A percentile compares a stretch with the other conserved stretches of the same genome.
phyloP scores from a whole-genome alignment of 2,329 filamentous ascomycete species.

The Tolypocladium endophyticum region DNA sequence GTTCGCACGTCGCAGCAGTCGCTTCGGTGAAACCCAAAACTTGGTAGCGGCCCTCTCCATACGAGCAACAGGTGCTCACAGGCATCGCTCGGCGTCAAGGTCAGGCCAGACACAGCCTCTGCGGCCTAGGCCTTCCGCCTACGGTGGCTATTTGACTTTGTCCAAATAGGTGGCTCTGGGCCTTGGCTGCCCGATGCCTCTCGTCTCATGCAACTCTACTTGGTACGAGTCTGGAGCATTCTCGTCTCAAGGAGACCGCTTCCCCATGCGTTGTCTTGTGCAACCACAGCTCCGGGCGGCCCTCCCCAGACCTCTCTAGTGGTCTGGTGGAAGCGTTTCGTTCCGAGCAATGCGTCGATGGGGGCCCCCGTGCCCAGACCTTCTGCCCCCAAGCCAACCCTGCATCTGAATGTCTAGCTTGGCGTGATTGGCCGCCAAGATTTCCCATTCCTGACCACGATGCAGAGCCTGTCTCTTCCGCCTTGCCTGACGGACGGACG shows the following conservation, averaged over 20 bases:
- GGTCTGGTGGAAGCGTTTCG: background rate
- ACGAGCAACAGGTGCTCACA: background rate
- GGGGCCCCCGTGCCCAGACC: background rate
- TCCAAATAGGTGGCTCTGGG: background rate
- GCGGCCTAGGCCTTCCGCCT: background rate
- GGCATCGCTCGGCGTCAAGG: background rate
- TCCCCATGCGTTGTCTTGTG: background rate
- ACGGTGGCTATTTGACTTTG: background rate
- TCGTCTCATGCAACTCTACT: background rate
- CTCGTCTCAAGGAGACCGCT: background rate
- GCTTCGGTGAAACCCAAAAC: background rate
- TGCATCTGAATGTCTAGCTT: background rate
- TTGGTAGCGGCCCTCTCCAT: background rate
- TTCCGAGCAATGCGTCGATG: background rate
- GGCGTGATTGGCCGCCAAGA: background rate
- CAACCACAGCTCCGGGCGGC: background rate
- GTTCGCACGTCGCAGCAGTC: background rate
- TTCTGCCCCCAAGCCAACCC: background rate
- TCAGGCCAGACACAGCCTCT: background rate
- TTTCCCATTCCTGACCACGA: background rate
- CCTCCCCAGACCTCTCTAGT: background rate
- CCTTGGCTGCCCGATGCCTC: background rate
- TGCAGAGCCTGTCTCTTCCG: background rate
- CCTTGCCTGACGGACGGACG: background rate
- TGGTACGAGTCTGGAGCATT: background rate